Base-by-base conservation (phyloP, 2,329 filamentous ascomycete genomes). In the Aspergillus sp. region DNA sequence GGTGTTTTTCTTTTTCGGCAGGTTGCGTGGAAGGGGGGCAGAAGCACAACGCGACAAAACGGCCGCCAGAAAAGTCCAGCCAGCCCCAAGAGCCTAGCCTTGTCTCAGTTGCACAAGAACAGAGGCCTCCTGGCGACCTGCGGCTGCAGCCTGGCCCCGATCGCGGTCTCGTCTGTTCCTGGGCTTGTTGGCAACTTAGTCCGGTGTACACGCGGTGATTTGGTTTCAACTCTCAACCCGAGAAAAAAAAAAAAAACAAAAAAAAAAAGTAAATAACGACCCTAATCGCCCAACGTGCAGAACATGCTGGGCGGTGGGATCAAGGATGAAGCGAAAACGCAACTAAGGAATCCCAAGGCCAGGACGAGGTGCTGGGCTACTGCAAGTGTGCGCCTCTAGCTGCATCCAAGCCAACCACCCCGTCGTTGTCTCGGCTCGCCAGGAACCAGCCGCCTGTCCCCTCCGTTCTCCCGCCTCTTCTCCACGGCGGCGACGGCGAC, bases 21-120 rank as follows among this genome's bases (percentile, higher is more conserved):
- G 59, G 58, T 64, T 69, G 68, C 63, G 64, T 68, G 44, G 57
- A 58, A 53, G 52, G 53, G 52, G 56, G 58, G 57, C 54, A 57
- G 44, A 47, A 53, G 40, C 27, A 31, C 31, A 52, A 35, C 15
- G 27, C 27, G 27, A 31, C 27, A 8, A 7, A n/a, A 37, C 35
- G 15, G 35, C 33, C 35, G 35, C 35, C 48, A 46, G 43, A n/a
- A 35, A 41, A 56, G 48, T 33, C 47, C 48, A 46, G 51, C 50
- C 58, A 39, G 39, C 43, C 44, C 21, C 41, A 33, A 49, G 27
- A 49, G 35, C 48, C 21, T 19, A 31, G 48, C 55, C 52, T n/a
- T 54, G 52, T 54, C 49, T 51, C 47, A 44, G 33, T 56, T 35
- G 57, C 47, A 55, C 53, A 24, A 53, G 21, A 37, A 52, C 56